phyloP scores from a whole-genome alignment of 2,329 filamentous ascomycete species.

The Trichophyton benhamiae region DNA sequence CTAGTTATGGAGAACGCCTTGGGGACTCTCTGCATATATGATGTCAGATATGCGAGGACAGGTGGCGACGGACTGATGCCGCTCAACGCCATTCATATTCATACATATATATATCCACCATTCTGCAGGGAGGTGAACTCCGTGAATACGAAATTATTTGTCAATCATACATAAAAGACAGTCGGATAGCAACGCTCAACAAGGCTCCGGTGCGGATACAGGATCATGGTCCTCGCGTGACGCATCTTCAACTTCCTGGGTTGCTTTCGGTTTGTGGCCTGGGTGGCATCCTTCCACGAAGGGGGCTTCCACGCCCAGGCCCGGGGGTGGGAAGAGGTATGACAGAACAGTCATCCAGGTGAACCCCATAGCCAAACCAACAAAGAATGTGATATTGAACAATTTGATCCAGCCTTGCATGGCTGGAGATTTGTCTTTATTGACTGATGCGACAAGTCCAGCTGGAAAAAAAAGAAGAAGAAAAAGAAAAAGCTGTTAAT shows the following conservation, averaged over 20 bases:
- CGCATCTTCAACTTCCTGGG: neutral
- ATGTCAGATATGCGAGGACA: neutral
- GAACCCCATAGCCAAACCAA: conserved; percentile 31
- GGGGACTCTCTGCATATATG: neutral
- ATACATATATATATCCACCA: neutral
- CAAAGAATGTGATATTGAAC: conserved; percentile 33
- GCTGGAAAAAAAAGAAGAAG: conserved; percentile 11
- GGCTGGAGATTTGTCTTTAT: conserved; percentile 15
- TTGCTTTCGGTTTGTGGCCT: neutral
- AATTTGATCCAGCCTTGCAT: conserved; percentile 25
- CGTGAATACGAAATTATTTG: neutral
- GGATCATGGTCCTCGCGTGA: neutral
- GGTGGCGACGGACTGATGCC: neutral
- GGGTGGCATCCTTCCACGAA: neutral
- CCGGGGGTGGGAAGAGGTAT: conserved; percentile 21
- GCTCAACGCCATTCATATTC: neutral
- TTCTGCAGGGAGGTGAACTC: neutral
- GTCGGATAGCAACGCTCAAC: neutral
- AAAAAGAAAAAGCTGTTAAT: no score
- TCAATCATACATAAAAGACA: neutral
- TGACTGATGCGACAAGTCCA: conserved; percentile 27
- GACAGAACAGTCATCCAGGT: conserved; percentile 23
- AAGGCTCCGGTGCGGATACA: neutral
- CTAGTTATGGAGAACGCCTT: neutral
- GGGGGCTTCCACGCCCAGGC: conserved; percentile 18